Evolutionary conservation across 202 grass and related monocot genomes (phyloP).

Genomic region (Cymbopogon flexuosus): DNA sequence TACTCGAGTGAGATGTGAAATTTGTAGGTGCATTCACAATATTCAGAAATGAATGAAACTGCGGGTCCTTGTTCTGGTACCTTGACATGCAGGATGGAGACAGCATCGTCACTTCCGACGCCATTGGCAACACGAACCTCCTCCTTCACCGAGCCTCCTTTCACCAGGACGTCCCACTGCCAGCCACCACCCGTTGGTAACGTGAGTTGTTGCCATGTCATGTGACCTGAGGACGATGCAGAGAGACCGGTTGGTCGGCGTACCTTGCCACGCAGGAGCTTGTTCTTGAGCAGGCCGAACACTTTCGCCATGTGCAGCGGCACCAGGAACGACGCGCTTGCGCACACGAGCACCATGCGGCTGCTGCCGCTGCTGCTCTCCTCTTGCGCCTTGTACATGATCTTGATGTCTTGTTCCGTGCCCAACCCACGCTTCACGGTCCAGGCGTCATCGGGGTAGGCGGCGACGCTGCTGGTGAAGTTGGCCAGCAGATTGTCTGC

Average conservation of each 20-base stretch:
- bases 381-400: constrained; percentile 32
- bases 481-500: constrained; percentile 38
- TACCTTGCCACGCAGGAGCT: constrained; percentile 44
- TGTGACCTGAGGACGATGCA: background rate
- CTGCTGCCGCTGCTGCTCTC: background rate
- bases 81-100: constrained; percentile 51
- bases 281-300: constrained; percentile 46
- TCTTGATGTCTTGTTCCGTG: constrained; percentile 40
- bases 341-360: constrained; percentile 31
- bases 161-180: constrained; percentile 61
- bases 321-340: constrained; percentile 40
- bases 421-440: constrained; percentile 33
- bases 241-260: background rate
- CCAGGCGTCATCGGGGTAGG: constrained; percentile 28
- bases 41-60: background rate
- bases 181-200: background rate
- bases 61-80: constrained; percentile 21
- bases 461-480: constrained; percentile 36
- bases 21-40: background rate
- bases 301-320: constrained; percentile 29
- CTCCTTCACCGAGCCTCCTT: constrained; percentile 37
- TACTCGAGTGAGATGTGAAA: background rate
- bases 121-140: constrained; percentile 42
- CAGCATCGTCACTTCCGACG: constrained; percentile 17
- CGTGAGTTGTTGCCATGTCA: background rate